Percentiles rank a stretch among this genome's conserved stretches.
phyloP scores from a whole-genome alignment of 352 stramenopile species.

The Pseudoperonospora humuli region DNA sequence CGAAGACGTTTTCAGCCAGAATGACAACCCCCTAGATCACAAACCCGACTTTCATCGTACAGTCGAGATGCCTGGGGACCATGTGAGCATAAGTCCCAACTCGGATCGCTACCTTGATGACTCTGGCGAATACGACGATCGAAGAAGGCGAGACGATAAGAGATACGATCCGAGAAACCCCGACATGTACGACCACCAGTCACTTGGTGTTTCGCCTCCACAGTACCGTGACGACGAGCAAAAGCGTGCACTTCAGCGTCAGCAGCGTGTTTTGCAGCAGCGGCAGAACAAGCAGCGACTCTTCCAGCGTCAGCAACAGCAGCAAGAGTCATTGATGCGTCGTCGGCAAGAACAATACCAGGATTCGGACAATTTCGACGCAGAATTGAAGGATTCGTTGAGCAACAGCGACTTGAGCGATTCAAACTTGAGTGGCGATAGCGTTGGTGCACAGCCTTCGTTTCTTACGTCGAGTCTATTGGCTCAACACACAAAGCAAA shows the following conservation, averaged over 20 bases:
- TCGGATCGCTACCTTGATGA: constrained; percentile 17
- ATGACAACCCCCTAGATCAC: constrained; percentile 20
- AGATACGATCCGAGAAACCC: constrained; percentile 22
- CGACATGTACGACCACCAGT: constrained; percentile 22
- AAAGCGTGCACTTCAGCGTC: constrained; percentile 19
- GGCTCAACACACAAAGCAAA: constrained; percentile 41
- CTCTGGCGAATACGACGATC: constrained; percentile 15
- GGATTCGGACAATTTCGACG: constrained; percentile 10
- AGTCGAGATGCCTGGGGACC: constrained; percentile 17
- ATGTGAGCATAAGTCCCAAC: constrained; percentile 6
- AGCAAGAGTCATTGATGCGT: constrained; percentile 15
- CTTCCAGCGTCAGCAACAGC: constrained; percentile 21
- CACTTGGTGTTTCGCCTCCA: constrained; percentile 12
- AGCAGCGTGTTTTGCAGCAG: constrained; percentile 26
- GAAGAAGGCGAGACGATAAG: constrained; percentile 12
- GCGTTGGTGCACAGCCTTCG: constrained; percentile 9
- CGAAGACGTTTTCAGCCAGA: constrained; percentile 14
- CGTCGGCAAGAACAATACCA: constrained; percentile 8
- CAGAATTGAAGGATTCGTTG: constrained; percentile 8
- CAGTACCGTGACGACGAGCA: constrained; percentile 16
- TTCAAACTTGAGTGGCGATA: constrained; percentile 14
- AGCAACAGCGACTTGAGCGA: constrained; percentile 28
- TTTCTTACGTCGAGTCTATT: constrained; percentile 44
- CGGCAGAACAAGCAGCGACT: constrained; percentile 23
- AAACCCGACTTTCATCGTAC: constrained; percentile 18